Conservation (phyloP, 257 asterid species). For the Solanum stenotomum region DNA sequence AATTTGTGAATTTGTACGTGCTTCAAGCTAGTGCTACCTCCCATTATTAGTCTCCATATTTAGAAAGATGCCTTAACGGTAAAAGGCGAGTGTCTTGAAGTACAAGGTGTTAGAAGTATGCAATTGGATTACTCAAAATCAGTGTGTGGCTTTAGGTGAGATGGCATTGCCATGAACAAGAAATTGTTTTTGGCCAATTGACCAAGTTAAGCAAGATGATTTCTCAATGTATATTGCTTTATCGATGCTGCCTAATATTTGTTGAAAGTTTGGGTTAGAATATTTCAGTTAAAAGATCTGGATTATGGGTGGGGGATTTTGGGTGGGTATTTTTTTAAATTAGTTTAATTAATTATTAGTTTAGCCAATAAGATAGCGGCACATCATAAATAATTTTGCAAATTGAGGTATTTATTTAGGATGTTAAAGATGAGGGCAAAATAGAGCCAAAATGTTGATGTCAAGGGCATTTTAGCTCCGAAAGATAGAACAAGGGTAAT, state of each 20-base stretch:
- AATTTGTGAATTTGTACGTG: background rate
- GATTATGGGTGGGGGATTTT: too few species aligned
- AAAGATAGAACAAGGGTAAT: too few species aligned
- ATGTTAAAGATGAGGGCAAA: too few species aligned
- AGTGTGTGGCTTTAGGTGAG: background rate
- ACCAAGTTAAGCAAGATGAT: background rate
- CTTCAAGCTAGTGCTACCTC: background rate
- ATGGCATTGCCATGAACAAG: background rate
- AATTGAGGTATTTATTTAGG: too few species aligned
- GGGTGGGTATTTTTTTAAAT: too few species aligned
- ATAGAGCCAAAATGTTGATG: too few species aligned
- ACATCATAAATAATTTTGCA: too few species aligned
- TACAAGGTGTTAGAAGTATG: background rate
- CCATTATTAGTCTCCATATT: background rate
- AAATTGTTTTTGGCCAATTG: background rate
- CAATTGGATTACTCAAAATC: background rate
- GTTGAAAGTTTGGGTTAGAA: background rate
- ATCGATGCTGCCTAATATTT: background rate
- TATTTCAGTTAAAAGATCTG: too few species aligned
- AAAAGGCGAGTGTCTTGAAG: background rate
- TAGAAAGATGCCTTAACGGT: background rate
- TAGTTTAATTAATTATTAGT: too few species aligned
- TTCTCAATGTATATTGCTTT: background rate
- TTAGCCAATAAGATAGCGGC: too few species aligned
- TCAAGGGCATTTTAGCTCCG: too few species aligned